Conservation (phyloP, 2,329 filamentous ascomycete genomes). For the Microdochium paspali region DNA sequence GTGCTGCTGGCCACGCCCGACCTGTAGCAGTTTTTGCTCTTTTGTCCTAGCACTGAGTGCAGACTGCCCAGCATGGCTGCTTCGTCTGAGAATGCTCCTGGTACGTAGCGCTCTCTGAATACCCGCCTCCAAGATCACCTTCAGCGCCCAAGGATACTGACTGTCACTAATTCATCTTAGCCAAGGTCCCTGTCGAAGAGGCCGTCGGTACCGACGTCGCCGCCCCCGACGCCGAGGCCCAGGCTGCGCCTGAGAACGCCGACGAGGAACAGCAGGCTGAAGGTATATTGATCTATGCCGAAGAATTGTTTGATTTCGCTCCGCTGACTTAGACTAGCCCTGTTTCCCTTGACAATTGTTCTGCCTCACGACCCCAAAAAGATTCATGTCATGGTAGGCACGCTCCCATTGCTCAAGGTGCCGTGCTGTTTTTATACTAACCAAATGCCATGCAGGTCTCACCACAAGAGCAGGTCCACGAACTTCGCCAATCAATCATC, state of each 20-base stretch:
- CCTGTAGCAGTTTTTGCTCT: not conserved
- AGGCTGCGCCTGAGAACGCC: slow-evolving; percentile 4
- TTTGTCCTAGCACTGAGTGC: not conserved
- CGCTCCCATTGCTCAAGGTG: slow-evolving; percentile 1
- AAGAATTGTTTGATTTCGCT: slow-evolving; percentile 8
- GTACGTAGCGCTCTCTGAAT: not conserved
- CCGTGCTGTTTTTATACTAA: slow-evolving; percentile 3
- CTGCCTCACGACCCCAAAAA: slow-evolving; percentile 72
- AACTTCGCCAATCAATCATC: slow-evolving; percentile 92
- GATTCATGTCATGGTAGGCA: slow-evolving; percentile 75
- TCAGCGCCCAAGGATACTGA: not conserved
- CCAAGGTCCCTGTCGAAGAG: not conserved
- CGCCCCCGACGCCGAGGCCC: not conserved
- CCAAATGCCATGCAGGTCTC: slow-evolving; percentile 52
- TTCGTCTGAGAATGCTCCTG: not conserved
- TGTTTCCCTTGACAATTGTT: slow-evolving; percentile 61
- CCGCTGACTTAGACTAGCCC: slow-evolving; percentile 26
- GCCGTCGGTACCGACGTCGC: not conserved
- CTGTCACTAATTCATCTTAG: not conserved
- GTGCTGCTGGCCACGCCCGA: not conserved
- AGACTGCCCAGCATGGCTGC: not conserved
- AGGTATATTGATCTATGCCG: slow-evolving; percentile 16
- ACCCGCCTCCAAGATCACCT: not conserved
- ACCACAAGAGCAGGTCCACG: slow-evolving; percentile 91
- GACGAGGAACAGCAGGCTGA: slow-evolving; percentile 18